Conservation (phyloP, 176 grass and related monocot genomes). For the Zea luxurians region DNA sequence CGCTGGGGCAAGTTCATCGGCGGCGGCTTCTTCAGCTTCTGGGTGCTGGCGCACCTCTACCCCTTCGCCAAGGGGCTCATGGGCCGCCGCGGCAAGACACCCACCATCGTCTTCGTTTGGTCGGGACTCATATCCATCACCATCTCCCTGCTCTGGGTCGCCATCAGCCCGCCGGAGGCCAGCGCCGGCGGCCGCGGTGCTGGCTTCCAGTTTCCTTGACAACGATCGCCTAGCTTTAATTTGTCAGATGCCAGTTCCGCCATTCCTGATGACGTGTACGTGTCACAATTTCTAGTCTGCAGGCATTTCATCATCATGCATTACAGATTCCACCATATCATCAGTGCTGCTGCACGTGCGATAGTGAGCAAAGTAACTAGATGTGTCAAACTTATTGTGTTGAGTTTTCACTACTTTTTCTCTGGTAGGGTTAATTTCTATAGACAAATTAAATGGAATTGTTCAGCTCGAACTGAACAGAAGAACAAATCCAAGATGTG, state of each 20-base stretch:
- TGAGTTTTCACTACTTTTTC: background rate
- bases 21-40: conserved; percentile 87
- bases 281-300: background rate
- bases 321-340: background rate
- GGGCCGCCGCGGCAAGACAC: conserved; percentile 80
- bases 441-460: background rate
- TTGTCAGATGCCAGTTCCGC: background rate
- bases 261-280: background rate
- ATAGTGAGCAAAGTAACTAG: background rate
- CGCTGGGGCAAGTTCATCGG: conserved; percentile 86
- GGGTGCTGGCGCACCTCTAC: conserved; percentile 81
- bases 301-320: background rate
- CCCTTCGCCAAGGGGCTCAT: conserved; percentile 86
- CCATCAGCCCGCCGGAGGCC: conserved; percentile 66
- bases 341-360: background rate
- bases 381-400: background rate
- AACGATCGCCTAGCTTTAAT: background rate
- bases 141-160: conserved; percentile 74
- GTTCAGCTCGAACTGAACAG: background rate
- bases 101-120: conserved; percentile 89
- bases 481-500: background rate
- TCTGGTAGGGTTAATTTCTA: background rate
- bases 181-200: conserved; percentile 5
- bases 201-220: conserved; percentile 76
- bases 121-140: conserved; percentile 77